Percentiles rank a stretch among this genome's conserved stretches.
Evolutionary conservation across 2,329 filamentous ascomycete genomes (phyloP).

Genomic region (Fusarium pseudograminearum): DNA sequence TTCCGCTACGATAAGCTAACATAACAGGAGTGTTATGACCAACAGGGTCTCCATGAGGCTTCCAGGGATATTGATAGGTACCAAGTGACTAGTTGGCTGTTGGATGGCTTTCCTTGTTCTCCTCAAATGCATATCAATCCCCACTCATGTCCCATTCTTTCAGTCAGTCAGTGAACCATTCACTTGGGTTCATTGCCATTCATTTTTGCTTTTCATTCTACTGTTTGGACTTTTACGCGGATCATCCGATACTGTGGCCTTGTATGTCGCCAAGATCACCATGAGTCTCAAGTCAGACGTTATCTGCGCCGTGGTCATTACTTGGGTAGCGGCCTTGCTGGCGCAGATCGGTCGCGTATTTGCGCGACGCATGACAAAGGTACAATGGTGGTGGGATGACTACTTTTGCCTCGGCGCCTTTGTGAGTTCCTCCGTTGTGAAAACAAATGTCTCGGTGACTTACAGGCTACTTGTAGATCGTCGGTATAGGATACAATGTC

Average conservation of each 20-base stretch:
- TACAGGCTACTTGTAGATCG: slow-evolving; percentile 17
- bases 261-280: slow-evolving; percentile 10
- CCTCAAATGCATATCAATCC: slow-evolving; percentile 38
- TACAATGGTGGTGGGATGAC: slow-evolving; percentile 45
- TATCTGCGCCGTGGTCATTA: slow-evolving; percentile 31
- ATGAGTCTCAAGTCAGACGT: slow-evolving; percentile 38
- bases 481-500: slow-evolving; percentile 32
- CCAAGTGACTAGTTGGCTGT: background rate
- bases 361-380: slow-evolving; percentile 43
- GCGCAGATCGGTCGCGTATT: slow-evolving; percentile 37
- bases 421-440: slow-evolving; percentile 37
- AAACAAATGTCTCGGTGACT: background rate
- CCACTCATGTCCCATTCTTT: background rate
- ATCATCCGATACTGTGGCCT: background rate
- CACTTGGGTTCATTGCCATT: background rate
- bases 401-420: slow-evolving; percentile 43
- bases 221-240: background rate
- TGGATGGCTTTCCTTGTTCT: slow-evolving; percentile 6
- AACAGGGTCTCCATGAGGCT: background rate
- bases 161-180: background rate
- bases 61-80: slow-evolving; percentile 6
- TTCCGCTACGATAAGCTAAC: slow-evolving; percentile 6
- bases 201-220: slow-evolving; percentile 3
- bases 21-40: background rate
- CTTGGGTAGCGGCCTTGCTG: slow-evolving; percentile 40